phyloP scores from a whole-genome alignment of 2,329 filamentous ascomycete genomes.

The Calonectria crousiana region DNA sequence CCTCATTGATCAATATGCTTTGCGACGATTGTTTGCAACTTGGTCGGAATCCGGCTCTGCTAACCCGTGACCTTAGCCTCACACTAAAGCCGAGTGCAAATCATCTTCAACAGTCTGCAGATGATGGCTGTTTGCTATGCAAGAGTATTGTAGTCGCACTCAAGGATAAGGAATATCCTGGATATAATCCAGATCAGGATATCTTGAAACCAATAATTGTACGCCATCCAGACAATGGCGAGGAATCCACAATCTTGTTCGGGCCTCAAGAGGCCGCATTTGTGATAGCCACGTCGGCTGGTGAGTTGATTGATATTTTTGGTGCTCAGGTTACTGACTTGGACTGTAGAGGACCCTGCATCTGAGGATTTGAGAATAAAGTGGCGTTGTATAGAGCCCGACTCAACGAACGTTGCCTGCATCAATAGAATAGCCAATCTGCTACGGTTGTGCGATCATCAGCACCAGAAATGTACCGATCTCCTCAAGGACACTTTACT shows the following conservation, averaged over 20 bases:
- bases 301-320: background rate
- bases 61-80: background rate
- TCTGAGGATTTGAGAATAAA: background rate
- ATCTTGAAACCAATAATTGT: background rate
- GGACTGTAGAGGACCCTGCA: background rate
- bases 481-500: background rate
- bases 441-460: background rate
- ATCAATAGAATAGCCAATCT: background rate
- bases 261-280: background rate
- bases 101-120: background rate
- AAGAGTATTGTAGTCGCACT: background rate
- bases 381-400: background rate
- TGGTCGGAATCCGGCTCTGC: background rate
- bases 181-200: background rate
- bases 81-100: background rate
- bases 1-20: background rate
- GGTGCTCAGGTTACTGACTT: background rate
- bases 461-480: background rate
- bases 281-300: background rate
- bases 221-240: background rate
- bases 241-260: background rate
- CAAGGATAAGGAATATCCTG: background rate
- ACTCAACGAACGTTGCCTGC: background rate
- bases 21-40: background rate
- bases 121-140: background rate